A percentile compares a stretch with the other conserved stretches of the same genome.
These are phyloP conservation scores for Heterobasidion parviporum DNA, from an alignment of 1,284 basidiomycete genomes.

Conservation along the genomic window DNA sequence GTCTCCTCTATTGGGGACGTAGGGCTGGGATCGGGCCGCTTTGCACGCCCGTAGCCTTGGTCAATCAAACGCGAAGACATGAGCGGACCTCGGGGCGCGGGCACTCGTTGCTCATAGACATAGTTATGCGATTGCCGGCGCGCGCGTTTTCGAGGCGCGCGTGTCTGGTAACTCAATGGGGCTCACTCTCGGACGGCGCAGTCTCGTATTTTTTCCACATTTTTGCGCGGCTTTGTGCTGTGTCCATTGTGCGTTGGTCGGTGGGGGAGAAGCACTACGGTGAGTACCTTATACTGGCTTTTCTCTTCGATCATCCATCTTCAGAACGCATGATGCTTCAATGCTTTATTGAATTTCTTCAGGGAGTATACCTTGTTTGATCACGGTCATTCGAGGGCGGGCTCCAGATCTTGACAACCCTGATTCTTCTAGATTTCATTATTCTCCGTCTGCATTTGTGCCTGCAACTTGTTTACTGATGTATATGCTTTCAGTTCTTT, in stretches of 20 bases:
- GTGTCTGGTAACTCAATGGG: conserved; percentile 69
- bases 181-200: conserved; percentile 74
- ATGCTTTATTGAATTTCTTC: conserved; percentile 72
- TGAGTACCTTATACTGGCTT: too few relatives aligned
- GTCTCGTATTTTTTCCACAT: conserved; percentile 36
- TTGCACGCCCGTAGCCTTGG: conserved; percentile 6
- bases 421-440: conserved; percentile 28
- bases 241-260: conserved; percentile 4
- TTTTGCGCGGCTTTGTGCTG: conserved; percentile 15
- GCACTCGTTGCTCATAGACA: conserved; percentile 74
- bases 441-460: not conserved
- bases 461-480: not conserved
- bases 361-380: conserved; percentile 61
- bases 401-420: conserved; percentile 74
- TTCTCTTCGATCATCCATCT: not conserved
- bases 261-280: not conserved
- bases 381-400: conserved; percentile 31
- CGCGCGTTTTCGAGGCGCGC: conserved; percentile 14
- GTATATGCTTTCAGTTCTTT: not conserved
- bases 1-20: conserved; percentile 1
- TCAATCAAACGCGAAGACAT: conserved; percentile 56
- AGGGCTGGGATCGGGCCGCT: conserved; percentile 7
- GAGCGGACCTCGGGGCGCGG: conserved; percentile 39
- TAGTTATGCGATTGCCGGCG: conserved; percentile 75
- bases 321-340: conserved; percentile 37